phyloP scores from a whole-genome alignment of 2,329 filamentous ascomycete genomes.

The Camptophora hylomeconis region DNA sequence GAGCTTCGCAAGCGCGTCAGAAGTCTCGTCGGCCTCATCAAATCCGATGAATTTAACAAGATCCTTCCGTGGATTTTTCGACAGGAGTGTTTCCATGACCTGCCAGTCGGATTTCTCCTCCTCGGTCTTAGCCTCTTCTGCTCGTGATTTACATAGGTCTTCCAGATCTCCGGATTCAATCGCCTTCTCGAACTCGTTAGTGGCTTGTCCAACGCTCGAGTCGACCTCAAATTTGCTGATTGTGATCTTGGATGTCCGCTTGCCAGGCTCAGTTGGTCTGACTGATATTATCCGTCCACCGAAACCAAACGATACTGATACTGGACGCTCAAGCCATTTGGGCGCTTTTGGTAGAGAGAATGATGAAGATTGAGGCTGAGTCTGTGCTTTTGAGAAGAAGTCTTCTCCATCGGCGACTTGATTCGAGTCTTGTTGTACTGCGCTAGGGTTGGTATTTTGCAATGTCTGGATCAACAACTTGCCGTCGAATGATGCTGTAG shows the following conservation, averaged over 20 bases:
- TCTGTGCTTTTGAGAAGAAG: conserved; percentile 90
- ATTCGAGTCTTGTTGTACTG: conserved; percentile 52
- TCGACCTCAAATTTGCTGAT: conserved; percentile 87
- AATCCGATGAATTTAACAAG: conserved; percentile 89
- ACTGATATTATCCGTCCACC: conserved; percentile 84
- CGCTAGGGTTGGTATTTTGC: conserved; percentile 77
- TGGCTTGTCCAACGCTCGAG: conserved; percentile 67
- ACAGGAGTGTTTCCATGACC: conserved; percentile 78
- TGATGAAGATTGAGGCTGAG: conserved; percentile 75
- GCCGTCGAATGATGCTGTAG: conserved; percentile 93
- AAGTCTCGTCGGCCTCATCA: conserved; percentile 44
- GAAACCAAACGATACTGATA: conserved; percentile 84
- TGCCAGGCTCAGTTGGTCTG: conserved; percentile 45
- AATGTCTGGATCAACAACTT: conserved; percentile 89
- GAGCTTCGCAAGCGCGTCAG: conserved; percentile 23
- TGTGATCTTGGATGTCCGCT: conserved; percentile 59
- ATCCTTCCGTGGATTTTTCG: conserved; percentile 71
- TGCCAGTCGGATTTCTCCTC: conserved; percentile 95
- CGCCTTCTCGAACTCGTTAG: conserved; percentile 74
- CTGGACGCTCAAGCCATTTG: conserved; percentile 76
- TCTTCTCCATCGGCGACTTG: conserved; percentile 75
- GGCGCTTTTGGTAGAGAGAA: conserved; percentile 80
- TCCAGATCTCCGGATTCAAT: conserved; percentile 65
- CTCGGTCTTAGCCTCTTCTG: conserved; percentile 61
- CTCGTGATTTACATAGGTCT: conserved; percentile 67